These are phyloP conservation scores for Coleophoma cylindrospora DNA, from an alignment of 2,329 filamentous ascomycete species.

Conservation along the genomic window DNA sequence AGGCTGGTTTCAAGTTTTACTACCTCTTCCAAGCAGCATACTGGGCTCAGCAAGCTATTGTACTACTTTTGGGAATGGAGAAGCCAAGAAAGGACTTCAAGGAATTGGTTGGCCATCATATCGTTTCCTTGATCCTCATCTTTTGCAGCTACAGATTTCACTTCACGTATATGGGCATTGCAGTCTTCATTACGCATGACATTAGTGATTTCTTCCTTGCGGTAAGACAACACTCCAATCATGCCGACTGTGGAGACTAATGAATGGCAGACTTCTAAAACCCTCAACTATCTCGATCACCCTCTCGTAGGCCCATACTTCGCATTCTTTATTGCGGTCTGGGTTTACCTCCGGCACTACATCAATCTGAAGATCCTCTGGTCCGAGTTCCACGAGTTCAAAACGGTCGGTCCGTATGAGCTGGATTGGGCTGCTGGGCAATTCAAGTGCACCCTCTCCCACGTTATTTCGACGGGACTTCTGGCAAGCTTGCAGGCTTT, in stretches of 20 bases:
- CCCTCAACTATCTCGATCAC: conserved; percentile 84
- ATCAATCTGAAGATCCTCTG: conserved; percentile 73
- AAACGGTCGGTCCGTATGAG: conserved; percentile 68
- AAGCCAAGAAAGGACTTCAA: conserved; percentile 94
- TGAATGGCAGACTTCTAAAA: conserved; percentile 71
- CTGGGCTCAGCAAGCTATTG: conserved; percentile 92
- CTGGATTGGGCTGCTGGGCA: conserved; percentile 72
- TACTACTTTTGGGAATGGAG: conserved; percentile 80
- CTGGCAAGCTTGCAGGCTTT: conserved; percentile 66
- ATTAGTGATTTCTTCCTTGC: conserved; percentile 95
- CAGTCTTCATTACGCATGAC: conserved; percentile 92
- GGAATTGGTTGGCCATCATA: conserved; percentile 86
- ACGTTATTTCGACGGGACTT: conserved; percentile 61
- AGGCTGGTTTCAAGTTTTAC: conserved; percentile 85
- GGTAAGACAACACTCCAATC: conserved; percentile 43
- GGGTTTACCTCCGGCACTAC: conserved; percentile 88
- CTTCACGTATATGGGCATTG: conserved; percentile 91
- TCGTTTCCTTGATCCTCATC: conserved; percentile 82
- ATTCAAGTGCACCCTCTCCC: conserved; percentile 70
- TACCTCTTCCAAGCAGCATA: conserved; percentile 93
- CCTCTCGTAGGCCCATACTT: conserved; percentile 80
- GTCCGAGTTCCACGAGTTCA: conserved; percentile 71
- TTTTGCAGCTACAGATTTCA: conserved; percentile 89
- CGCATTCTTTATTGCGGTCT: conserved; percentile 71
- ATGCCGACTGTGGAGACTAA: neutral